Conservation (phyloP, 2,329 filamentous ascomycete genomes). For the Harringtonia aguacate region DNA sequence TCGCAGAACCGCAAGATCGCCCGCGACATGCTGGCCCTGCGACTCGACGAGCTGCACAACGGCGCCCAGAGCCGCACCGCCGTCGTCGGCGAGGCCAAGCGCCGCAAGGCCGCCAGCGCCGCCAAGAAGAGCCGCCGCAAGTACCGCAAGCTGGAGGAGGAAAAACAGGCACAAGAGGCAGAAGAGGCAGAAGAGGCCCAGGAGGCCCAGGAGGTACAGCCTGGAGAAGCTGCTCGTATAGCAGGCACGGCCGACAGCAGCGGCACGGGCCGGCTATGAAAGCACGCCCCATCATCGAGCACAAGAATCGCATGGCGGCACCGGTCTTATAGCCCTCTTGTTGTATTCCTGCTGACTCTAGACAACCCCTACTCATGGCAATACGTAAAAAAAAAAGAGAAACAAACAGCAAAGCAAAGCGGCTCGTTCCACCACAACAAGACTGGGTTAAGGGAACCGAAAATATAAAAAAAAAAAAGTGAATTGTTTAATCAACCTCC, state of each 20-base stretch:
- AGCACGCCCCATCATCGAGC: background rate
- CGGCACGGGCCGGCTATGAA: constrained; percentile 10
- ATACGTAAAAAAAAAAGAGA: background rate
- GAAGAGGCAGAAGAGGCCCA: constrained; percentile 6
- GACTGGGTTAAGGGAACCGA: constrained; percentile 14
- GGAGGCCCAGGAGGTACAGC: too few species aligned
- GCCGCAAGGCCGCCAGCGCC: constrained; percentile 62
- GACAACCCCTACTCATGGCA: background rate
- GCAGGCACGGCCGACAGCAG: too few species aligned
- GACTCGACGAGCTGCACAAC: constrained; percentile 60
- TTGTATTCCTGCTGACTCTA: background rate
- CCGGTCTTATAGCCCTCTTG: background rate
- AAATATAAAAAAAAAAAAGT: constrained; percentile 33
- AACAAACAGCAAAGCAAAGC: constrained; percentile 1
- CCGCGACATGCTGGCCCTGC: constrained; percentile 63
- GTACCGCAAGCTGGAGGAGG: constrained; percentile 45
- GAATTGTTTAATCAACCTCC: constrained; percentile 48
- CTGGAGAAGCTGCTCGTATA: too few species aligned
- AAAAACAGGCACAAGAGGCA: constrained; percentile 2
- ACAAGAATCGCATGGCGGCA: too few species aligned
- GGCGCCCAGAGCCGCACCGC: constrained; percentile 58
- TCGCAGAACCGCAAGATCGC: constrained; percentile 83
- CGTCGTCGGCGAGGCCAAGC: constrained; percentile 51
- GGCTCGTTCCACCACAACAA: constrained; percentile 16
- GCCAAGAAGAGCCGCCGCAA: constrained; percentile 77